Base-by-base conservation (phyloP, 2,329 filamentous ascomycete genomes). In the Juglanconis juglandina region DNA sequence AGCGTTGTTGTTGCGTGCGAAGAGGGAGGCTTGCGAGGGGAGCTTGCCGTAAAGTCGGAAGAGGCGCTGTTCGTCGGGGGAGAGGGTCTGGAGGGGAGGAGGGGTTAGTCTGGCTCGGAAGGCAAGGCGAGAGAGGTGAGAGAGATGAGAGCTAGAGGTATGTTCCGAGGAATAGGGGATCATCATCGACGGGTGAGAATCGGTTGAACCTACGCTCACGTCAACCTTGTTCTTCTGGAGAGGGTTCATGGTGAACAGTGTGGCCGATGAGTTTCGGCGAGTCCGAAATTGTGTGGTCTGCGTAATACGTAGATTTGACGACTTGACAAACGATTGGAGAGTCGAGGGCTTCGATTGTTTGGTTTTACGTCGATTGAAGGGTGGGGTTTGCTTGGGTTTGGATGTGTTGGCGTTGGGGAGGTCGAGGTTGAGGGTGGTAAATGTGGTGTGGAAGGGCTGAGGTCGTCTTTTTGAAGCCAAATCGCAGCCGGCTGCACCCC, bases 171-270 rank as follows among this genome's bases (percentile, higher is more conserved):
- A 24, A 24, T 24, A 24, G 24, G 24, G 24, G 24, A 24, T 24
- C 24, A 24, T 58, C 58, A 56, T 56, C 56, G 52, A 44, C 53
- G 58, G 64, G 63, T 60, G 47, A 33, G 50, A 52, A 56, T 44
- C 59, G 58, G 59, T 60, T 51, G 47, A 50, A 85, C 91, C 81
- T 80, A 97, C 95, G 82, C 85, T 93, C 78, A 97, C 84, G 78
- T 99, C 95, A 71, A 98, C 85, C 83, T 99, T 98, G 84, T 97
- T 97, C 85, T 96, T 93, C 83, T 97, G 91, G 76, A 93, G 92
- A 69, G 94, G 94, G 76, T 97, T 97, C 92, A 98, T 96, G 66
- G 69, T 81, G 76, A 64, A 65, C 34, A 52, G 49, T 33, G 42
- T 39, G 47, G 56, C 14, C 8, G 50, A 9, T 32, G 14, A n/a